phyloP scores from a whole-genome alignment of 2,329 filamentous ascomycete genomes.

The Huntiella omanensis region DNA sequence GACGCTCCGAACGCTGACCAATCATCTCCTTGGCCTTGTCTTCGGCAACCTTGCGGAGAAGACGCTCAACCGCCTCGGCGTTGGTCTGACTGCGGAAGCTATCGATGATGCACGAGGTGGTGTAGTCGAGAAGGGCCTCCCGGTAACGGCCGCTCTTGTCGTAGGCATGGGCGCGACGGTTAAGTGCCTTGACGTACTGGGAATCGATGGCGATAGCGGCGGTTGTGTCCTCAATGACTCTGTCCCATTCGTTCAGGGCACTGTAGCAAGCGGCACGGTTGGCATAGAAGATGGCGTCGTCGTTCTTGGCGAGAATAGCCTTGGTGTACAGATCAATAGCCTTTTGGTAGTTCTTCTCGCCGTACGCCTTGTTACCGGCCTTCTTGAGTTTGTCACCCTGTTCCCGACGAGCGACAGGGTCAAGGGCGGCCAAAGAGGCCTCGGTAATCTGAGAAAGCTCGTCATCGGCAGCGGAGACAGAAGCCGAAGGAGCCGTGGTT shows the following conservation, averaged over 20 bases:
- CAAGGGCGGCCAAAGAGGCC: slow-evolving; percentile 30
- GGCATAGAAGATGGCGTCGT: slow-evolving; percentile 97
- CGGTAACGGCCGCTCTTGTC: slow-evolving; percentile 82
- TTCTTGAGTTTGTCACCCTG: slow-evolving; percentile 87
- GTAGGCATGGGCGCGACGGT: slow-evolving; percentile 90
- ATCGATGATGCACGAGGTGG: slow-evolving; percentile 97
- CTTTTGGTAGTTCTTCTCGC: slow-evolving; percentile 77
- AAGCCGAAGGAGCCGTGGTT: slow-evolving; percentile 4
- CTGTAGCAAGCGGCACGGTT: slow-evolving; percentile 97
- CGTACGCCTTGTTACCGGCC: slow-evolving; percentile 90
- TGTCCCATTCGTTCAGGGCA: slow-evolving; percentile 78
- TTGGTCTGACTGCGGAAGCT: slow-evolving; percentile 84
- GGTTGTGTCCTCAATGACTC: slow-evolving; percentile 91
- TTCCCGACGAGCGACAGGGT: slow-evolving; percentile 55
- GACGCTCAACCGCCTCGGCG: slow-evolving; percentile 73
- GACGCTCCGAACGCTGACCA: slow-evolving; percentile 63
- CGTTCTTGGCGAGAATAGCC: slow-evolving; percentile 90
- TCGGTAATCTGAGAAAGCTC: slow-evolving; percentile 52
- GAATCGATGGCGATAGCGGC: slow-evolving; percentile 84
- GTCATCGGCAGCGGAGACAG: slow-evolving; percentile 32
- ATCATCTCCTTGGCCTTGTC: slow-evolving; percentile 83
- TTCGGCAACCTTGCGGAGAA: slow-evolving; percentile 94
- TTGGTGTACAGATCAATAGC: slow-evolving; percentile 92
- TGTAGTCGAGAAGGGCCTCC: slow-evolving; percentile 92
- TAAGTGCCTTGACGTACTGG: slow-evolving; percentile 94